A percentile compares a stretch with the other conserved stretches of the same genome.
phyloP scores from a whole-genome alignment of 1,284 basidiomycete species.

The Microstroma glucosiphilum region DNA sequence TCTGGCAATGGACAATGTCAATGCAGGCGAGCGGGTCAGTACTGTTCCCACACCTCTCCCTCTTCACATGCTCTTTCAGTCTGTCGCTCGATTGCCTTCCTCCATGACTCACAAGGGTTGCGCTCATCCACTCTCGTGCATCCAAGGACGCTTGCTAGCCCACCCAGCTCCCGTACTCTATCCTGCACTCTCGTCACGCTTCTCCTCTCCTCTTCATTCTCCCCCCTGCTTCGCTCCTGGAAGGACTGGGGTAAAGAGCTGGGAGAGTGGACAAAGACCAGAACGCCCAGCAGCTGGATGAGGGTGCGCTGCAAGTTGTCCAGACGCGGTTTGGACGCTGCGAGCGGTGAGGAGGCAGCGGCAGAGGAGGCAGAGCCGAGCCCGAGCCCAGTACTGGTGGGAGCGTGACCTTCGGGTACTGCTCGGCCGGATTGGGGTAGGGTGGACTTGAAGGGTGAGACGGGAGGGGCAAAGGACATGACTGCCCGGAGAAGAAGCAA shows the following conservation, averaged over 20 bases:
- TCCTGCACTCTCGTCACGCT: conserved; percentile 1
- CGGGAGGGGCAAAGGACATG: neutral
- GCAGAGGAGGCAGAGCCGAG: neutral
- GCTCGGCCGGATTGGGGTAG: neutral
- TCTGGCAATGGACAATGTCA: too few species aligned
- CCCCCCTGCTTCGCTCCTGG: neutral
- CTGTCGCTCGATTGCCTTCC: too few species aligned
- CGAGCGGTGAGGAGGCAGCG: neutral
- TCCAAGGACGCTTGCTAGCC: neutral
- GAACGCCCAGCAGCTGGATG: conserved; percentile 3
- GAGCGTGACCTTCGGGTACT: conserved; percentile 2
- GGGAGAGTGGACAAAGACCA: conserved; percentile 2
- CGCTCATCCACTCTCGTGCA: conserved; percentile 1
- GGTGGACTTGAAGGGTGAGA: neutral
- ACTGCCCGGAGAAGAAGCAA: neutral
- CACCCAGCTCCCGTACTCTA: neutral
- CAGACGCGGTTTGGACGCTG: neutral
- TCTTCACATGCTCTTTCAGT: too few species aligned
- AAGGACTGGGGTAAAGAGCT: conserved; percentile 5
- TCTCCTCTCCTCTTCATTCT: neutral
- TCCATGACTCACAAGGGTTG: neutral
- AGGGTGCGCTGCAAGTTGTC: conserved; percentile 3
- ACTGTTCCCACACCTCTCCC: too few species aligned
- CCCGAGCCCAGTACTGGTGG: neutral
- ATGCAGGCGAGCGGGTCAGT: too few species aligned